phyloP scores from a whole-genome alignment of 371 early-diverging fungal species.

The Nosema muscidifuracis region DNA sequence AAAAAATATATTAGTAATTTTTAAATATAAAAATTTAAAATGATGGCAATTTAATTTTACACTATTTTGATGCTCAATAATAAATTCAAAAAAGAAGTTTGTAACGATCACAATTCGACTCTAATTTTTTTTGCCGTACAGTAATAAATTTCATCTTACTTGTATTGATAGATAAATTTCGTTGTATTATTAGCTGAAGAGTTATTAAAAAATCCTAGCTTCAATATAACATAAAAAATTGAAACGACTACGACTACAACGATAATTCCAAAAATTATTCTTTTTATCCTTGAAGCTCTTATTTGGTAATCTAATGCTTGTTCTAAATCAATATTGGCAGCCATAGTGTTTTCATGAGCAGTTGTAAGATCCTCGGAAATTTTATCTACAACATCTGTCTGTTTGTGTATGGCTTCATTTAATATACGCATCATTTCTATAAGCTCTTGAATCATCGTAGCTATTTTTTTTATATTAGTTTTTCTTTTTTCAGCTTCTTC shows the following conservation, averaged over 20 bases:
- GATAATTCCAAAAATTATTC: conserved; percentile 34
- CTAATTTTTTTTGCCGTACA: too few species aligned
- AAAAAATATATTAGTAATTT: too few species aligned
- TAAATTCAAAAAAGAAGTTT: too few species aligned
- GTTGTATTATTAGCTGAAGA: too few species aligned
- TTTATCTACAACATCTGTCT: conserved; percentile 53
- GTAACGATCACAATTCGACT: too few species aligned
- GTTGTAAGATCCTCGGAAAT: conserved; percentile 44
- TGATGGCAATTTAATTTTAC: too few species aligned
- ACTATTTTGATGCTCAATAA: too few species aligned
- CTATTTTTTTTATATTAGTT: conserved; percentile 56
- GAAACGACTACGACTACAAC: conserved; percentile 17
- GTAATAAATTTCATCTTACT: too few species aligned
- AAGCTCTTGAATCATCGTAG: conserved; percentile 50
- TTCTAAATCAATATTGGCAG: conserved; percentile 60
- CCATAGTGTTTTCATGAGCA: conserved; percentile 53
- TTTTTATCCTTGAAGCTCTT: conserved; percentile 49
- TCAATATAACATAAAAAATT: not conserved
- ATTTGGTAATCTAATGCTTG: conserved; percentile 57
- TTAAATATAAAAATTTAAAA: too few species aligned
- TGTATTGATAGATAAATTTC: too few species aligned
- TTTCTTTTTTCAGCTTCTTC: conserved; percentile 53
- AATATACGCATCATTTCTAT: conserved; percentile 57
- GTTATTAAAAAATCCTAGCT: not conserved
- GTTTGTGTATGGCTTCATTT: conserved; percentile 49